A percentile compares a stretch with the other conserved stretches of the same genome.
These are phyloP conservation scores for Rhipidocladum racemiflorum DNA, from an alignment of 176 grass and related monocot species.

Conservation along the genomic window DNA sequence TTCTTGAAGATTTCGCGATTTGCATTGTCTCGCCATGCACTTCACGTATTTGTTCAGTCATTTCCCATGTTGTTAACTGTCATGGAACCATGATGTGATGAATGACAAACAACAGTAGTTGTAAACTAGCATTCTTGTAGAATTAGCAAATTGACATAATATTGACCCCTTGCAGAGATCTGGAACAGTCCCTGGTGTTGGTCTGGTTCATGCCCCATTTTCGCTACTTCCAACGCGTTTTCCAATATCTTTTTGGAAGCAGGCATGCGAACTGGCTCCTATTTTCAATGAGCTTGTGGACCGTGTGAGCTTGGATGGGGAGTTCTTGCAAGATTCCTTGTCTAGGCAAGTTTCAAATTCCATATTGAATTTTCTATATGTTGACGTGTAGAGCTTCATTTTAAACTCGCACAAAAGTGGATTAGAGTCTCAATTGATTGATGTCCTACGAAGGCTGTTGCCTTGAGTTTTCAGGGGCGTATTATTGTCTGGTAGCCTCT, in stretches of 20 bases:
- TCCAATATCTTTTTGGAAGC: constrained; percentile 55
- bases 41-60: too few relatives aligned
- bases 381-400: not conserved
- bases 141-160: constrained; percentile 17
- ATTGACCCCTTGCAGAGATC: constrained; percentile 57
- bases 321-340: constrained; percentile 78
- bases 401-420: not conserved
- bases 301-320: constrained; percentile 82
- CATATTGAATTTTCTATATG: not conserved
- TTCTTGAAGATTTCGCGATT: too few relatives aligned
- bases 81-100: not conserved
- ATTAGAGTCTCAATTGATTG: not conserved
- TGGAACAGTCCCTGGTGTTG: constrained; percentile 72
- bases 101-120: not conserved
- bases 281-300: constrained; percentile 92
- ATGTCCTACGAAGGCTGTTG: not conserved
- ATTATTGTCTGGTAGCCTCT: not conserved
- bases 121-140: not conserved
- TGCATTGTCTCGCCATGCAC: too few relatives aligned
- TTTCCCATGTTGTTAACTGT: not conserved
- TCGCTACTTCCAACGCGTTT: constrained; percentile 54
- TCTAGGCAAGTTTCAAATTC: constrained; percentile 51
- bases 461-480: not conserved
- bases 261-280: constrained; percentile 76
- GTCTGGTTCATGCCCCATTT: constrained; percentile 87